Percentiles rank a stretch among this genome's conserved stretches.
These are phyloP conservation scores for Gossypium herbaceum DNA, from an alignment of 345 rosid species.

Conservation along the genomic window DNA sequence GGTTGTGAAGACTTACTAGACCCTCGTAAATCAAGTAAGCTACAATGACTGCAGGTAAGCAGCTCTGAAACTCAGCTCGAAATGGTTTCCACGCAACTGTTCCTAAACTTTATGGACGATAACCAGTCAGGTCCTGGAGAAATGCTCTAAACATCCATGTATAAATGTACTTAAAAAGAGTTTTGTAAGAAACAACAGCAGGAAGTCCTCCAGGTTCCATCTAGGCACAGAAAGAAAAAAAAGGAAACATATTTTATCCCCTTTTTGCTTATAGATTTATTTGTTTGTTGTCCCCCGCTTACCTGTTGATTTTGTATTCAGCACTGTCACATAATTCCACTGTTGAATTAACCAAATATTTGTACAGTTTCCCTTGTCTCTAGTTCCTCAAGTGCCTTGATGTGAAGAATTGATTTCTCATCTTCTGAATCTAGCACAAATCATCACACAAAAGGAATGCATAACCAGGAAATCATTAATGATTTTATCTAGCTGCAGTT, in stretches of 20 bases:
- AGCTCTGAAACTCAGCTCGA: background rate
- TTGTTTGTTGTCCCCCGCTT: conserved; percentile 9
- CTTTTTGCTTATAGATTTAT: conserved; percentile 30
- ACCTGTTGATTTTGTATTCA: conserved; percentile 19
- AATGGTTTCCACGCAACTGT: conserved; percentile 1
- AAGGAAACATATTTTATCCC: background rate
- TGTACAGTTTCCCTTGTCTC: conserved; percentile 14
- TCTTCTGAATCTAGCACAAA: background rate
- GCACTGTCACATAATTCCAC: conserved; percentile 17
- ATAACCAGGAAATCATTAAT: background rate
- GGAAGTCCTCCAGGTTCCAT: conserved; percentile 12
- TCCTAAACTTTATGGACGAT: background rate
- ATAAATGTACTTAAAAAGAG: conserved; percentile 19
- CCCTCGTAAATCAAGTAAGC: conserved; percentile 27
- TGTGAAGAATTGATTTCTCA: background rate
- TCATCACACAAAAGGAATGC: background rate
- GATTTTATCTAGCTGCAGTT: background rate
- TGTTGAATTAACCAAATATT: conserved; percentile 12
- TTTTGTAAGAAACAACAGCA: conserved; percentile 26
- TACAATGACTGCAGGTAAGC: conserved; percentile 15
- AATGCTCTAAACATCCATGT: conserved; percentile 4
- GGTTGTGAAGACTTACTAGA: conserved; percentile 54
- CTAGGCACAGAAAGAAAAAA: conserved; percentile 8
- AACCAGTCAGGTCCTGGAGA: conserved; percentile 13
- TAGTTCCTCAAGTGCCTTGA: background rate